Conservation (phyloP, 257 asterid species). For the Thymus quinquecostatus region DNA sequence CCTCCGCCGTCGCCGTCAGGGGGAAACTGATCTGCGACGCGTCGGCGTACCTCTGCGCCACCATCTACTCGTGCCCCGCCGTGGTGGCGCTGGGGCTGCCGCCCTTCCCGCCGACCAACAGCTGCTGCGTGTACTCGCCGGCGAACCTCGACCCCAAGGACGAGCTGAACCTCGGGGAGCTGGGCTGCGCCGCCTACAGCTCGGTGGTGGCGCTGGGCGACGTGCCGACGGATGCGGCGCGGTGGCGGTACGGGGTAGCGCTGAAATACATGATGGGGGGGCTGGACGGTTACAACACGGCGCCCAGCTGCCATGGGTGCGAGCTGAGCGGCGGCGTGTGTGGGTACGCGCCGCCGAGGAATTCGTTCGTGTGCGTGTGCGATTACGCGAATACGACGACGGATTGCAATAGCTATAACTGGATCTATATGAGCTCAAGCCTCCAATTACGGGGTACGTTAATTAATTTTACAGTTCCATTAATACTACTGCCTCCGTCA, state of each 20-base stretch:
- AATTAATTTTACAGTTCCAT: neutral
- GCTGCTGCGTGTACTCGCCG: conserved; percentile 45
- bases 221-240: conserved; percentile 31
- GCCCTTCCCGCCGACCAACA: conserved; percentile 25
- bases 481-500: too few relatives aligned
- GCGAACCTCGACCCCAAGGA: conserved; percentile 36
- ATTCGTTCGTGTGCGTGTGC: conserved; percentile 36
- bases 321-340: conserved; percentile 42
- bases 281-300: conserved; percentile 25
- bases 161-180: conserved; percentile 25
- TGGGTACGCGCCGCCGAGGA: conserved; percentile 39
- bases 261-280: conserved; percentile 39
- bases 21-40: conserved; percentile 30
- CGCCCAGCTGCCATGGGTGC: conserved; percentile 34
- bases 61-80: conserved; percentile 37
- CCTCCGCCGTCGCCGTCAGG: neutral
- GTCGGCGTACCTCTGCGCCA: conserved; percentile 36
- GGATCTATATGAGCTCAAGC: conserved; percentile 30
- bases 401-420: conserved; percentile 34
- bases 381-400: conserved; percentile 33
- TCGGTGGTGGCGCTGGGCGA: conserved; percentile 36
- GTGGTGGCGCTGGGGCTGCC: conserved; percentile 35
- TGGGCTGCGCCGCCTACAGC: conserved; percentile 30
- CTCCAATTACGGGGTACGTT: conserved; percentile 7
- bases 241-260: conserved; percentile 40